These are phyloP conservation scores for Cajanus cajan DNA, from an alignment of 306 rosid species.

Conservation along the genomic window DNA sequence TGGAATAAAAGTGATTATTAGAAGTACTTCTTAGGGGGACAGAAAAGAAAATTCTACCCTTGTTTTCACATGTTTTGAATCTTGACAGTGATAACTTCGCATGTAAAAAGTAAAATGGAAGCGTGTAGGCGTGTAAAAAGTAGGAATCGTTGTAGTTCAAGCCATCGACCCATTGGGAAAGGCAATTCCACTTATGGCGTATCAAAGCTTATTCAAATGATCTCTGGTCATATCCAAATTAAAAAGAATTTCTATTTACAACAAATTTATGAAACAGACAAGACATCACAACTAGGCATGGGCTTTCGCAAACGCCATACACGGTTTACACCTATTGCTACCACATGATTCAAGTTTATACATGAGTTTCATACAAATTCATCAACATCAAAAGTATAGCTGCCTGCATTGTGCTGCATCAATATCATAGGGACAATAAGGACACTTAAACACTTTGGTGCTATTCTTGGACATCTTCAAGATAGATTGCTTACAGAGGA, in stretches of 20 bases:
- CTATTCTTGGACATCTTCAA: conserved; percentile 87
- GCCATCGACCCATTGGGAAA: not conserved
- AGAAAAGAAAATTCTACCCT: not conserved
- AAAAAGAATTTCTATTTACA: conserved; percentile 68
- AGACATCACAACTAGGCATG: conserved; percentile 35
- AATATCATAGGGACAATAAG: conserved; percentile 74
- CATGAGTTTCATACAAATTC: conserved; percentile 34
- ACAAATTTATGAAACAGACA: conserved; percentile 33
- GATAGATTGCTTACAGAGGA: conserved; percentile 90
- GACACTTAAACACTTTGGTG: conserved; percentile 80
- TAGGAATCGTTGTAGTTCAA: not conserved
- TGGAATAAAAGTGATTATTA: too few species aligned
- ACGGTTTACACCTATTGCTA: conserved; percentile 40
- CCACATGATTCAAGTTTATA: conserved; percentile 36
- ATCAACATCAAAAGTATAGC: conserved; percentile 53
- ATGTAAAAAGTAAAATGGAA: not conserved
- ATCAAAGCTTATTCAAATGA: conserved; percentile 2
- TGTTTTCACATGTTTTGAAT: not conserved
- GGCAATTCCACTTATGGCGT: not conserved
- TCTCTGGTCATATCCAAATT: conserved; percentile 16
- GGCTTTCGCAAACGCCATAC: conserved; percentile 31
- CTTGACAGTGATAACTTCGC: not conserved
- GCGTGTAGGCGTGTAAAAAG: not conserved
- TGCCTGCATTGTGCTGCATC: conserved; percentile 61
- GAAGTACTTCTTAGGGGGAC: not conserved